A percentile compares a stretch with the other conserved stretches of the same genome.
Evolutionary conservation across 1,139 yeast species (phyloP).

Genomic region (Sugiyamaella xylanicola): DNA sequence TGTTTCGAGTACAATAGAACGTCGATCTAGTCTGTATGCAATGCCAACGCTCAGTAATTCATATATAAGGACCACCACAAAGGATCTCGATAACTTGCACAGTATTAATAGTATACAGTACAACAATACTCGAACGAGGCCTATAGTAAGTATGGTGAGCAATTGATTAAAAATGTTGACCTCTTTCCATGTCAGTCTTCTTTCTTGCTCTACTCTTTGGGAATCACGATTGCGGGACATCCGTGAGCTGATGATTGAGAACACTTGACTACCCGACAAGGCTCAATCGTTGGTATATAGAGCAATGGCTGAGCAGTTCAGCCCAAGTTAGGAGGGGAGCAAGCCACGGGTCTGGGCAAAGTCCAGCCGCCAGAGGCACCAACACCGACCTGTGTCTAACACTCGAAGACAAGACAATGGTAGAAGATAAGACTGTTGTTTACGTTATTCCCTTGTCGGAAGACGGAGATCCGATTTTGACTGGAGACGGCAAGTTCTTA

Average conservation of each 20-base stretch:
- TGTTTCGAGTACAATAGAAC: background rate
- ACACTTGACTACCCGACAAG: no score
- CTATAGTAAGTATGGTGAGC: background rate
- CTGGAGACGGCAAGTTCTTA: constrained; percentile 54
- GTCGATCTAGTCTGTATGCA: background rate
- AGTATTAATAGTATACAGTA: background rate
- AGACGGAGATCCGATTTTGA: constrained; percentile 39
- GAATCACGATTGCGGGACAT: no score
- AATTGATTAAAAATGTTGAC: no score
- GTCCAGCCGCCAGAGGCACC: no score
- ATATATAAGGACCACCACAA: background rate
- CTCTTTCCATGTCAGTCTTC: no score
- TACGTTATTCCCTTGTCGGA: constrained; percentile 37
- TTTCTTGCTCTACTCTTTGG: no score
- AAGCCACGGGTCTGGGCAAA: background rate
- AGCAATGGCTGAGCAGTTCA: no score
- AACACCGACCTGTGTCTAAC: no score
- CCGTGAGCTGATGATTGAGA: no score
- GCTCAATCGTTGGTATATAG: no score
- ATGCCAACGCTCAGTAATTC: background rate
- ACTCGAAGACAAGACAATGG: constrained; percentile 4
- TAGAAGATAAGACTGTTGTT: constrained; percentile 19
- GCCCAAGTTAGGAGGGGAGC: no score
- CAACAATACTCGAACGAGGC: background rate
- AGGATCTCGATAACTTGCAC: background rate